Conservation (phyloP, 805 yeast species). For the Sugiyamaella smithiae region DNA sequence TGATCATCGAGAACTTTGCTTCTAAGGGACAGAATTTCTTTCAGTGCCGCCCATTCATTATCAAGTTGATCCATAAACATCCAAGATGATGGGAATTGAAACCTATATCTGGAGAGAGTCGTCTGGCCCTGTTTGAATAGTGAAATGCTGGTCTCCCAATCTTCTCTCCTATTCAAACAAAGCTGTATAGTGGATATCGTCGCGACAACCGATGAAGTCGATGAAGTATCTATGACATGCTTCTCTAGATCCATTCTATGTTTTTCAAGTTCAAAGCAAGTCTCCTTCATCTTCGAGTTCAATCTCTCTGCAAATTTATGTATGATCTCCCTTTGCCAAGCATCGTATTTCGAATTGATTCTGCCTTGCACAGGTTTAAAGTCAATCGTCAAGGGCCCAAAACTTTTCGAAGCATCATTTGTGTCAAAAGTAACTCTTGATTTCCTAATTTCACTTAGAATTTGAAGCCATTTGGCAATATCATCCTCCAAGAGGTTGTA, state of each 20-base stretch:
- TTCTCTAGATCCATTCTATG: constrained; percentile 40
- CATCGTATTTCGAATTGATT: constrained; percentile 52
- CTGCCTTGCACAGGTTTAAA: constrained; percentile 54
- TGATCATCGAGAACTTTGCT: constrained; percentile 41
- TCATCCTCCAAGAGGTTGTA: constrained; percentile 35
- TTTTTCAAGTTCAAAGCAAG: constrained; percentile 35
- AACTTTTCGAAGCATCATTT: constrained; percentile 37
- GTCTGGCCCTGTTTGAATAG: constrained; percentile 40
- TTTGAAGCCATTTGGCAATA: constrained; percentile 47
- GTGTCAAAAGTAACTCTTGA: constrained; percentile 52
- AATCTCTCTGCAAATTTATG: constrained; percentile 42
- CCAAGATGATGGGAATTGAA: constrained; percentile 53
- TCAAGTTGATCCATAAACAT: constrained; percentile 61
- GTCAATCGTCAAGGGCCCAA: constrained; percentile 47
- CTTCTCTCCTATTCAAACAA: constrained; percentile 25
- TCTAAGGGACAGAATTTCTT: constrained; percentile 39
- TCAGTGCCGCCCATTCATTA: constrained; percentile 43
- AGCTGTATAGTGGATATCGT: constrained; percentile 41
- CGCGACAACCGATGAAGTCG: constrained; percentile 39
- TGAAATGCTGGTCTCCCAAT: constrained; percentile 27
- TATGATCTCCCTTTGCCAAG: constrained; percentile 52
- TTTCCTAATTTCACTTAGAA: constrained; percentile 43
- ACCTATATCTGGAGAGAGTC: constrained; percentile 43
- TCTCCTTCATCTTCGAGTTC: constrained; percentile 30
- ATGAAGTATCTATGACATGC: constrained; percentile 35